Percentiles rank a stretch among this genome's conserved stretches.
phyloP scores from a whole-genome alignment of 1,139 yeast genomes.

The Debaryomyces singareniensis region DNA sequence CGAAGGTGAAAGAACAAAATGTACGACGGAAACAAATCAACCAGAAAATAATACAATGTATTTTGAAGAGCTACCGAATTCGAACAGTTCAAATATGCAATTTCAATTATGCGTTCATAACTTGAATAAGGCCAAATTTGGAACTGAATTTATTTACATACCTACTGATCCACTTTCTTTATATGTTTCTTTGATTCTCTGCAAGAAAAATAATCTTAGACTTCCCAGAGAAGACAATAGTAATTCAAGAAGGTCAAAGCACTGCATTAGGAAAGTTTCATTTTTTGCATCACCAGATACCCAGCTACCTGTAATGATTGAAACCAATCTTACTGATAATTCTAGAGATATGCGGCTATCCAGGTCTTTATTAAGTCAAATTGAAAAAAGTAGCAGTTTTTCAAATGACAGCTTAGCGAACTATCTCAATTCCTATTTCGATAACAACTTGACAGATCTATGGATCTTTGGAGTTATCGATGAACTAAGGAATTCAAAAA shows the following conservation, averaged over 20 bases:
- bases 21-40: too few relatives aligned
- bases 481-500: slow-evolving; percentile 10
- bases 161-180: slow-evolving; percentile 45
- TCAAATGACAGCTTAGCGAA: slow-evolving; percentile 10
- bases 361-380: slow-evolving; percentile 14
- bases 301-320: slow-evolving; percentile 39
- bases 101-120: slow-evolving; percentile 41
- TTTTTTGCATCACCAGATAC: slow-evolving; percentile 35
- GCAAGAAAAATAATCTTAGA: slow-evolving; percentile 25
- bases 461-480: slow-evolving; percentile 29
- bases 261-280: slow-evolving; percentile 27
- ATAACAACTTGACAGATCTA: slow-evolving; percentile 32
- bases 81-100: slow-evolving; percentile 4
- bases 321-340: slow-evolving; percentile 19
- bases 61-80: slow-evolving; percentile 8
- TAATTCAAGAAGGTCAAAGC: slow-evolving; percentile 4
- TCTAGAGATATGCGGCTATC: slow-evolving; percentile 18
- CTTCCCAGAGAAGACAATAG: slow-evolving; percentile 16
- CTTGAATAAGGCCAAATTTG: slow-evolving; percentile 15
- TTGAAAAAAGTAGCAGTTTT: slow-evolving; percentile 12
- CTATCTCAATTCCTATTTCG: slow-evolving; percentile 27
- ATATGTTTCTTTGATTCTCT: slow-evolving; percentile 25
- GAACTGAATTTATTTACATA: slow-evolving; percentile 9
- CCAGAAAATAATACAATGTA: slow-evolving; percentile 10
- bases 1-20: too few relatives aligned